Evolutionary conservation across 2,329 filamentous ascomycete species (phyloP).

Genomic region (Eutypa lata): DNA sequence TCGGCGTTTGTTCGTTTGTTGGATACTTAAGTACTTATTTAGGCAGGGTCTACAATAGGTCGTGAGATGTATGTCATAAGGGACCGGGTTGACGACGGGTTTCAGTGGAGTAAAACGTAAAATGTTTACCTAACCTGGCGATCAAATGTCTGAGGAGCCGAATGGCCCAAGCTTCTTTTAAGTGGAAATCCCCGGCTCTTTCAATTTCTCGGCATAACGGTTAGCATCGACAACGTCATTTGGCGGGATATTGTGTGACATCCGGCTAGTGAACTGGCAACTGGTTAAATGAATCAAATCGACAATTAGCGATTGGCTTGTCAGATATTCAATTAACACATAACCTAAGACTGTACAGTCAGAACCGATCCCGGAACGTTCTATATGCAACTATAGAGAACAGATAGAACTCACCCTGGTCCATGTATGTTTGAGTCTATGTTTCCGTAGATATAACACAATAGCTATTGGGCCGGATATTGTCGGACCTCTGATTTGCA

Average conservation of each 20-base stretch:
- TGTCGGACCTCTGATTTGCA: constrained; percentile 3
- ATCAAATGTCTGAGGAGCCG: too few species aligned
- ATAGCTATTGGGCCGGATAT: background rate
- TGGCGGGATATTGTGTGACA: background rate
- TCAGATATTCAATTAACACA: background rate
- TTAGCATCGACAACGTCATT: background rate
- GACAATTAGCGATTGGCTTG: too few species aligned
- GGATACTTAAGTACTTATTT: too few species aligned
- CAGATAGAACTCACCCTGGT: background rate
- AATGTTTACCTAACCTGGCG: too few species aligned
- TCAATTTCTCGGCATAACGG: too few species aligned
- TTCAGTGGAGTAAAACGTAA: too few species aligned
- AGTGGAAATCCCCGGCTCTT: too few species aligned
- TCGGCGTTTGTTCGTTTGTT: too few species aligned
- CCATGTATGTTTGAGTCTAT: background rate
- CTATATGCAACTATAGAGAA: background rate
- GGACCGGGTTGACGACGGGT: constrained; percentile 1
- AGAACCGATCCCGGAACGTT: background rate
- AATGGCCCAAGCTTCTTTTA: too few species aligned
- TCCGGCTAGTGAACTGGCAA: background rate
- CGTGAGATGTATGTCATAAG: too few species aligned
- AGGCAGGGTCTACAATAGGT: too few species aligned
- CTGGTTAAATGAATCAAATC: background rate
- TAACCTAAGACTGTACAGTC: background rate
- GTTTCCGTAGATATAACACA: background rate